A percentile compares a stretch with the other conserved stretches of the same genome.
Evolutionary conservation across 2,329 filamentous ascomycete species (phyloP).

Genomic region (Hymenotorrendiella dingleyae): DNA sequence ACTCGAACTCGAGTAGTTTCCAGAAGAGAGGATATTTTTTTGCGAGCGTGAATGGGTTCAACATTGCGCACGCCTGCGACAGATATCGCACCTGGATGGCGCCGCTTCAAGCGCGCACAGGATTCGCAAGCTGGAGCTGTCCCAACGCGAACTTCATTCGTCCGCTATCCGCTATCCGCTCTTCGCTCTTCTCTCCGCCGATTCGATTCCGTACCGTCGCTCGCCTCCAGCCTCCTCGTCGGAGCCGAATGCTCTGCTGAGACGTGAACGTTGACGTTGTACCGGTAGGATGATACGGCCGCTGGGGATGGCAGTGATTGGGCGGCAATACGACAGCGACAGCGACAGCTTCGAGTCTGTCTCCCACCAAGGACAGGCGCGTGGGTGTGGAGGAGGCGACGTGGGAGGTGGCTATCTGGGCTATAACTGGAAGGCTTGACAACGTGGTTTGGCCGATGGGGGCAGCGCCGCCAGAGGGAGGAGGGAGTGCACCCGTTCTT

Average conservation of each 20-base stretch:
- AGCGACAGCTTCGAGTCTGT: background rate
- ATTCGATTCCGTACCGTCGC: background rate
- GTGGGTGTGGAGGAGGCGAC: background rate
- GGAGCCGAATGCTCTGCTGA: too few species aligned
- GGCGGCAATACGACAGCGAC: background rate
- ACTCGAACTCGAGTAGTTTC: too few species aligned
- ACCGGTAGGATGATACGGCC: background rate
- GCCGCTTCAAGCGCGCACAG: too few species aligned
- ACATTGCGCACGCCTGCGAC: too few species aligned
- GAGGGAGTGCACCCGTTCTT: background rate
- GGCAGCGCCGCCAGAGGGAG: slow-evolving; percentile 1
- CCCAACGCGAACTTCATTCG: too few species aligned
- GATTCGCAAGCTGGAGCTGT: too few species aligned
- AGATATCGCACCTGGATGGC: too few species aligned
- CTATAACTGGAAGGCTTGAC: background rate
- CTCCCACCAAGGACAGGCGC: background rate
- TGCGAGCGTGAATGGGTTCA: too few species aligned
- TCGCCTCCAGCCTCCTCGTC: too few species aligned
- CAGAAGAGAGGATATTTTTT: too few species aligned
- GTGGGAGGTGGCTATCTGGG: background rate
- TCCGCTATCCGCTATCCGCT: background rate
- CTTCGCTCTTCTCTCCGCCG: background rate
- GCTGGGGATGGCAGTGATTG: background rate
- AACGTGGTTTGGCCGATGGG: slow-evolving; percentile 1
- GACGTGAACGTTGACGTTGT: background rate